Conservation (phyloP, 192 early-diverging fungal genomes). For the Entomortierella beljakovae region DNA sequence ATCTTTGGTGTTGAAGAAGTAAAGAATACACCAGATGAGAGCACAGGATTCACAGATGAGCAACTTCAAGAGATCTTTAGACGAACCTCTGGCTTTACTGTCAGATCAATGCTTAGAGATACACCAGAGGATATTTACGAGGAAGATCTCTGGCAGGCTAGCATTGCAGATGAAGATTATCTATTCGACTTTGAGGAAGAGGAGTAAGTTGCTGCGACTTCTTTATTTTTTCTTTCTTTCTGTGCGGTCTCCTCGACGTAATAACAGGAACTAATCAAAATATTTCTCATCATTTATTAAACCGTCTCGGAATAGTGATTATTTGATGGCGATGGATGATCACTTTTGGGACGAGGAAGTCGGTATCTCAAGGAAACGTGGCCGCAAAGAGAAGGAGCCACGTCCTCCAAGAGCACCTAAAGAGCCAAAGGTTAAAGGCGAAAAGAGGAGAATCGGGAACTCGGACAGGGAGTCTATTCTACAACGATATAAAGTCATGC, state of each 20-base stretch:
- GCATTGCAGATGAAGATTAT: constrained; percentile 75
- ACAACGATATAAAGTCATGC: constrained; percentile 88
- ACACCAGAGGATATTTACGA: constrained; percentile 74
- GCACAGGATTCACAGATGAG: constrained; percentile 70
- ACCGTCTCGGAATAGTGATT: constrained; percentile 67
- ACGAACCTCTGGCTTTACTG: constrained; percentile 89
- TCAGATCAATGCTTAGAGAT: constrained; percentile 68
- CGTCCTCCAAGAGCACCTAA: constrained; percentile 46
- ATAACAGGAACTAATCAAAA: background rate
- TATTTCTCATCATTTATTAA: background rate
- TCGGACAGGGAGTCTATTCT: constrained; percentile 77
- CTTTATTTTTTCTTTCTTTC: background rate
- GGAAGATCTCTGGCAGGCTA: constrained; percentile 83
- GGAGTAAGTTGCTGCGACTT: constrained; percentile 62
- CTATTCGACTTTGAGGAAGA: constrained; percentile 84
- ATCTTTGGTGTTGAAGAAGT: constrained; percentile 38
- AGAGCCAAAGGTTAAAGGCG: constrained; percentile 56
- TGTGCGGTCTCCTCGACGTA: too few relatives aligned
- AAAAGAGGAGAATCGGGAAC: constrained; percentile 13
- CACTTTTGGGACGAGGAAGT: constrained; percentile 84
- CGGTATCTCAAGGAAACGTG: constrained; percentile 50
- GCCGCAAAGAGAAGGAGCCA: constrained; percentile 60
- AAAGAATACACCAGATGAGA: constrained; percentile 26
- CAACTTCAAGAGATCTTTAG: constrained; percentile 93
- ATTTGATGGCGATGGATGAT: constrained; percentile 81